Evolutionary conservation across 306 rosid species (phyloP).

Genomic region (Prunus mira): DNA sequence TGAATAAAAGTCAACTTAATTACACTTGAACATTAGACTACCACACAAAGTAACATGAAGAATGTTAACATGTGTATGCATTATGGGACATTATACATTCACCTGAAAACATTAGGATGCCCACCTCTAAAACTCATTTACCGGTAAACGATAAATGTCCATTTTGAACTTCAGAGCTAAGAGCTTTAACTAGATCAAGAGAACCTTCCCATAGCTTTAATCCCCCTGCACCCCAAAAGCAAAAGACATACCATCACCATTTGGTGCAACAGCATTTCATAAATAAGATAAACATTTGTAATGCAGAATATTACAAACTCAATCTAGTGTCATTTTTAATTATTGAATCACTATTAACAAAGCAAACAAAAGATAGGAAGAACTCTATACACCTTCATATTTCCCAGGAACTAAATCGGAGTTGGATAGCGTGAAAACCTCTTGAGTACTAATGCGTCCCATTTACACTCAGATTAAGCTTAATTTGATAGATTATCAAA

Average conservation of each 20-base stretch:
- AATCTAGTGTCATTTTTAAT: too few species aligned
- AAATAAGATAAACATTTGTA: not conserved
- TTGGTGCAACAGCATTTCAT: not conserved
- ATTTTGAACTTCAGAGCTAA: slow-evolving; percentile 46
- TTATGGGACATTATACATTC: slow-evolving; percentile 18
- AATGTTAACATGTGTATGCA: not conserved
- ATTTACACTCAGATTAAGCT: not conserved
- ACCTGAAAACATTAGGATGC: slow-evolving; percentile 30
- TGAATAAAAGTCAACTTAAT: not conserved
- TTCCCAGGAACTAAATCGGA: slow-evolving; percentile 91
- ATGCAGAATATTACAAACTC: not conserved
- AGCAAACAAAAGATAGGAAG: slow-evolving; percentile 22
- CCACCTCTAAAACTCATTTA: slow-evolving; percentile 86
- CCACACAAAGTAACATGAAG: not conserved
- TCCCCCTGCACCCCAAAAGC: slow-evolving; percentile 56
- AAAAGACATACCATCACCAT: not conserved
- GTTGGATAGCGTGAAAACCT: slow-evolving; percentile 84
- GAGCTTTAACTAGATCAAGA: slow-evolving; percentile 75
- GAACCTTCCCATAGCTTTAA: slow-evolving; percentile 95
- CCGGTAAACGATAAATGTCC: slow-evolving; percentile 48
- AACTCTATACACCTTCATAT: slow-evolving; percentile 62
- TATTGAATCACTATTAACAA: not conserved
- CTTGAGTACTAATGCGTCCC: slow-evolving; percentile 60
- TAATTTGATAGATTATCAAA: not conserved
- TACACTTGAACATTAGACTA: not conserved